Evolutionary conservation across 768 basidiomycete species (phyloP), one percentile per base, ranked within the genome.

Genomic region (Fibroporia radiculosa): DNA sequence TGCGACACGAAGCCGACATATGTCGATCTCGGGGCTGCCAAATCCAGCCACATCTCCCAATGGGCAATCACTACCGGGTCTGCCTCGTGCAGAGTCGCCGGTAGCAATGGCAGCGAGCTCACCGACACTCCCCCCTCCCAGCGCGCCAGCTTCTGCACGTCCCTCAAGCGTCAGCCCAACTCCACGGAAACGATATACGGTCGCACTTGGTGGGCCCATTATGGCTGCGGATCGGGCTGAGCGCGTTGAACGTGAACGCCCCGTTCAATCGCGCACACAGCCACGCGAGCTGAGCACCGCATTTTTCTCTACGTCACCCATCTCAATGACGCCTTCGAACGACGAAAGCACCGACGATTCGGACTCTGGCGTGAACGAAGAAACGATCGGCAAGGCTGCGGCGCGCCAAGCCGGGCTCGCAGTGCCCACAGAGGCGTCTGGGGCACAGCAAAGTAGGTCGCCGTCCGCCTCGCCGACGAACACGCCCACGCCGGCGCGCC

Each of bases 181-280:
- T 0, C 63, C 70, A 1, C 67, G 88, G 48, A 92, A 92, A 56
- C 73, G 89, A 29, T 91, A 92, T 57, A 91, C 89, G 0, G 88
- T 91, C 25, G 88, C 89, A 0, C 72, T 92, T 0, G 87, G 86
- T 8, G 82, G 77, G 2, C 82, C 85, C 0, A 78, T 87, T 48
- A 72, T 77, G 50, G 49, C 51, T 28, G 44, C 57, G 6, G 47
- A 58, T 51, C 23, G 64, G 52, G 38, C 52, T 51, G 42, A 62
- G 53, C 27, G 50, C 27, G 32, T 55, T 7, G 64, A 61, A 3
- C 57, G 58, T 40, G 58, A 62, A 24, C 62, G 57, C 0, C 46
- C 55, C 4, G 43, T 51, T 10, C 51, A 51, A 16, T 48, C 51
- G 27, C 58, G 38, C 47, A 56, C 38, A 11, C 46, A 54, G 19